Evolutionary conservation across 2,329 filamentous ascomycete genomes (phyloP).

Genomic region (Aspergillus piperis): DNA sequence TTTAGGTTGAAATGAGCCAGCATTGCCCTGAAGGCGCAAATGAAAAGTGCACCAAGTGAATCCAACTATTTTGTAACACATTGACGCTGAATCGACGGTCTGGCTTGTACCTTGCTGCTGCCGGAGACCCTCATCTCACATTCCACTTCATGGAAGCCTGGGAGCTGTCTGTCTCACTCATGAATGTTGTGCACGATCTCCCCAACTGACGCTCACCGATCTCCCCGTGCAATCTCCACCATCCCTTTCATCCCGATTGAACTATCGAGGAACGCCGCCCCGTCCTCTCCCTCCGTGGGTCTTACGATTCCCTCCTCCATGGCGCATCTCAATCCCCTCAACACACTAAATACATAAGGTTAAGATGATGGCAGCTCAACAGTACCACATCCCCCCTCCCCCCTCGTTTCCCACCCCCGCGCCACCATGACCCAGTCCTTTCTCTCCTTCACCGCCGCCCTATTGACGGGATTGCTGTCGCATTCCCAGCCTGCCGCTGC

Average conservation of each 20-base stretch:
- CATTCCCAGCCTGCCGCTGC: not conserved
- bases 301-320: not conserved
- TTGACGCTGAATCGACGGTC: too few species aligned
- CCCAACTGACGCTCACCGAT: not conserved
- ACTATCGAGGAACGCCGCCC: not conserved
- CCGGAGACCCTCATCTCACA: too few species aligned
- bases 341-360: too few species aligned
- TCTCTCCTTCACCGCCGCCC: not conserved
- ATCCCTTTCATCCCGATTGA: too few species aligned
- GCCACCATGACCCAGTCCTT: not conserved
- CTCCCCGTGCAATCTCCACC: not conserved
- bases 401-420: not conserved
- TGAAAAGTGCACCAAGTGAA: too few species aligned
- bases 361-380: too few species aligned
- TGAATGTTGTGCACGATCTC: not conserved
- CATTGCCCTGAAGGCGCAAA: not conserved
- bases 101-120: not conserved
- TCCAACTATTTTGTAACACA: too few species aligned
- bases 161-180: not conserved
- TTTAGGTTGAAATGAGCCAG: conserved; percentile 11
- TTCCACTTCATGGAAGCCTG: too few species aligned
- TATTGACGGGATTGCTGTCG: not conserved
- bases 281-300: not conserved
- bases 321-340: not conserved
- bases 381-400: too few species aligned